These are phyloP conservation scores for Boletus subluridellus DNA, from an alignment of 1,284 basidiomycete genomes.

Conservation along the genomic window DNA sequence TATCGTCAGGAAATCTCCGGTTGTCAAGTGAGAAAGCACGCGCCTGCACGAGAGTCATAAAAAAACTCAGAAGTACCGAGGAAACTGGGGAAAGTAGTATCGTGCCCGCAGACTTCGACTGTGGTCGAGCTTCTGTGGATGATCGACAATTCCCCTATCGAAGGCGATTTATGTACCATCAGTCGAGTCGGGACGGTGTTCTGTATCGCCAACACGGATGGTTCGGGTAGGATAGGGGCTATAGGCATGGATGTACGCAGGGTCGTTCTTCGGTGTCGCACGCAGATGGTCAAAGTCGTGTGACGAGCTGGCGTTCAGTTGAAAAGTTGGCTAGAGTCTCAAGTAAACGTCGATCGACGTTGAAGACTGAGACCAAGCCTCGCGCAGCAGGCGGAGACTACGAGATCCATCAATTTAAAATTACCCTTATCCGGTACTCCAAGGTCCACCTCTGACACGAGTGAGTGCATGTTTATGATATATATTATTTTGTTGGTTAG, in stretches of 20 bases:
- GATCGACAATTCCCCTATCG: slow-evolving; percentile 37
- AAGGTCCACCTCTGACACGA: neutral
- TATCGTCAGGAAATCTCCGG: slow-evolving; percentile 15
- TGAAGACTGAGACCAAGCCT: neutral
- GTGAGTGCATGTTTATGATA: neutral
- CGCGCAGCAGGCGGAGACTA: neutral
- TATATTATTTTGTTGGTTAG: slow-evolving; percentile 14
- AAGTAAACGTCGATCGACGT: neutral
- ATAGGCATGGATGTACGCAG: slow-evolving; percentile 7
- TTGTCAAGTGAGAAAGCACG: slow-evolving; percentile 26
- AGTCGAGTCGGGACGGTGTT: neutral
- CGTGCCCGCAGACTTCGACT: slow-evolving; percentile 62
- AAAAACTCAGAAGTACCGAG: slow-evolving; percentile 54
- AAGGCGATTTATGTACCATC: slow-evolving; percentile 9
- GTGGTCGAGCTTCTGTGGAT: slow-evolving; percentile 54
- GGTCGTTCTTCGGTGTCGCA: neutral
- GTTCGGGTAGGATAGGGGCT: neutral
- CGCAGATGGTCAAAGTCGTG: neutral
- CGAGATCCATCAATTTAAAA: slow-evolving; percentile 10
- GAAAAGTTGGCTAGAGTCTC: neutral
- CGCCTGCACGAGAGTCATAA: slow-evolving; percentile 66
- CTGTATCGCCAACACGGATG: neutral
- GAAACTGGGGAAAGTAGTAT: slow-evolving; percentile 37
- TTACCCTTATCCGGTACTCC: slow-evolving; percentile 8
- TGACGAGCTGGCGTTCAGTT: neutral